Conservation (phyloP, 805 yeast species). For the Sungouiozyma intestinalis region DNA sequence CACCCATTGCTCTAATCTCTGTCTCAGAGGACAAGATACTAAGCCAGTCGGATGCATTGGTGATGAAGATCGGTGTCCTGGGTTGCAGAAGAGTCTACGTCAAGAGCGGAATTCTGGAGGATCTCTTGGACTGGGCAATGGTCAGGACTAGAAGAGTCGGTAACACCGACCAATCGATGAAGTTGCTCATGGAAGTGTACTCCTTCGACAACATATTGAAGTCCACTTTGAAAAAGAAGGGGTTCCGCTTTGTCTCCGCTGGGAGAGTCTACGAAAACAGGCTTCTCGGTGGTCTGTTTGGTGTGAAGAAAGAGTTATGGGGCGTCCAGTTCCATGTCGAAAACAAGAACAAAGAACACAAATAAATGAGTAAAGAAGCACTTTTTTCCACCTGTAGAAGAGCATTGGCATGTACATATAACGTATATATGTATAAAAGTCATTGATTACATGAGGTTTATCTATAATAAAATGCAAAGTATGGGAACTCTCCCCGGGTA, state of each 20-base stretch:
- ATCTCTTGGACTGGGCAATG: conserved; percentile 53
- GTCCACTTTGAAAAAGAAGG: conserved; percentile 30
- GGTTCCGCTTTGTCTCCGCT: conserved; percentile 33
- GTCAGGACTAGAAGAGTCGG: conserved; percentile 34
- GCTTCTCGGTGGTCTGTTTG: conserved; percentile 24
- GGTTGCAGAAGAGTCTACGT: conserved; percentile 62
- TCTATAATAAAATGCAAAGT: neutral
- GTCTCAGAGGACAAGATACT: conserved; percentile 34
- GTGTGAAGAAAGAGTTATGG: conserved; percentile 25
- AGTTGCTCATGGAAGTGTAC: conserved; percentile 38
- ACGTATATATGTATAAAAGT: conserved; percentile 1
- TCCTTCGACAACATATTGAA: conserved; percentile 40
- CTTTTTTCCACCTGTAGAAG: neutral
- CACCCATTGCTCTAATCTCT: conserved; percentile 58
- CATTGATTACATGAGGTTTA: neutral
- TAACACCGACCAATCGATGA: conserved; percentile 30
- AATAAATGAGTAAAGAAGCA: neutral
- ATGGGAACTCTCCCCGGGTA: neutral
- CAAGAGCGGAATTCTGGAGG: conserved; percentile 51
- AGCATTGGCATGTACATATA: neutral
- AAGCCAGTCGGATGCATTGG: conserved; percentile 33
- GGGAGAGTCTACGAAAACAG: conserved; percentile 21
- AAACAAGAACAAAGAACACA: conserved; percentile 2
- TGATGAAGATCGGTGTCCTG: conserved; percentile 44
- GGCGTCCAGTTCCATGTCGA: conserved; percentile 30